A percentile compares a stretch with the other conserved stretches of the same genome.
These are phyloP conservation scores for Corymbia maculata DNA, from an alignment of 345 rosid species.

Conservation along the genomic window DNA sequence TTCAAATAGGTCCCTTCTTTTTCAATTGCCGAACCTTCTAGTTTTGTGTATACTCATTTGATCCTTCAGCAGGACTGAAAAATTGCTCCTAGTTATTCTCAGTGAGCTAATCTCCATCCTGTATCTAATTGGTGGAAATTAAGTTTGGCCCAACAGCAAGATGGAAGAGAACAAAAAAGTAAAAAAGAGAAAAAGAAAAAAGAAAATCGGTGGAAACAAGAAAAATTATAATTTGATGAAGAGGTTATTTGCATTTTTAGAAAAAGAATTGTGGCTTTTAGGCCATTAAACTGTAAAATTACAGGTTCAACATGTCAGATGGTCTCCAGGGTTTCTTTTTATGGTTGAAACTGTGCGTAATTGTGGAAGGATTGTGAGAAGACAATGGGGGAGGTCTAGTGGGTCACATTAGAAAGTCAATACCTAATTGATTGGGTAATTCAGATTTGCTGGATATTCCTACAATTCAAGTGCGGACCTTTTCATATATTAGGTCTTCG, in stretches of 20 bases:
- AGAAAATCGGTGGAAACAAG: background rate
- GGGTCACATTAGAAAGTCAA: background rate
- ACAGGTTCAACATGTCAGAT: background rate
- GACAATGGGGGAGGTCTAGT: background rate
- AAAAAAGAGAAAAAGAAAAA: too few species aligned
- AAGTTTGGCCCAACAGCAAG: background rate
- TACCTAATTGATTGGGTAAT: background rate
- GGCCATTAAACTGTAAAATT: background rate
- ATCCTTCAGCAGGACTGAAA: background rate
- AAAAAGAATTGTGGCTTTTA: background rate
- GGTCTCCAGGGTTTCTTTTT: background rate
- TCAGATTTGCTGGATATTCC: background rate
- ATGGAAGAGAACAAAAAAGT: too few species aligned
- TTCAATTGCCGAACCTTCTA: background rate
- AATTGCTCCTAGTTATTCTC: background rate
- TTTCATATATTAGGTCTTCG: background rate
- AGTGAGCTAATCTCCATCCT: background rate
- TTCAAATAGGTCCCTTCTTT: too few species aligned
- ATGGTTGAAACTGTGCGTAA: background rate
- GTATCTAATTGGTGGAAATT: background rate
- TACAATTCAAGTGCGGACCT: background rate
- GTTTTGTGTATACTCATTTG: background rate
- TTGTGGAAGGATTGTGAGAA: background rate
- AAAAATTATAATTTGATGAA: background rate
- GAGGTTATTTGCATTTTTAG: background rate